These are phyloP conservation scores for Rhizoclosmatium sp. DNA, from an alignment of 192 early-diverging fungal genomes.

Conservation along the genomic window DNA sequence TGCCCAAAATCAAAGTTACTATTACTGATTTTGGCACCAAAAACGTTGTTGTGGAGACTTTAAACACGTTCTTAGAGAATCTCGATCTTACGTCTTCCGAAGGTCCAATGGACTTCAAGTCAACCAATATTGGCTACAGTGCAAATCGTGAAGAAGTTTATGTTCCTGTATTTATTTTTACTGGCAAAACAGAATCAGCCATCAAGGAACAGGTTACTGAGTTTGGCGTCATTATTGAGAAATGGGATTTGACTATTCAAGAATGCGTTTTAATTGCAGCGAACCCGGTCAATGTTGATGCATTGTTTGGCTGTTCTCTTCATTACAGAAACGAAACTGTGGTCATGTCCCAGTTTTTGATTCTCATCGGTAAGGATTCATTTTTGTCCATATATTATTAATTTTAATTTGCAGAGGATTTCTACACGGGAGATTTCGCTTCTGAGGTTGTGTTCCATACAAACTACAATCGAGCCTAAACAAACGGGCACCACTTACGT, in stretches of 20 bases:
- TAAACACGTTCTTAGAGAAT: conserved; percentile 11
- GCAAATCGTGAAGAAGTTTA: not conserved
- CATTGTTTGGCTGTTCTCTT: conserved; percentile 1
- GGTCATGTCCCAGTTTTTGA: conserved; percentile 8
- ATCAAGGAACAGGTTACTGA: not conserved
- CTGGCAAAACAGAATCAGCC: not conserved
- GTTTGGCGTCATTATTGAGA: conserved; percentile 9
- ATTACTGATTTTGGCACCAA: conserved; percentile 14
- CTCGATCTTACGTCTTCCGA: not conserved
- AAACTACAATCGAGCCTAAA: too few relatives aligned
- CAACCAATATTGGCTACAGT: not conserved
- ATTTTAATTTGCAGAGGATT: conserved; percentile 10
- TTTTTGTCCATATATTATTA: not conserved
- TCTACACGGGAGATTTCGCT: conserved; percentile 16
- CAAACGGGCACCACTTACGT: too few relatives aligned
- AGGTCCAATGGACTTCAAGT: not conserved
- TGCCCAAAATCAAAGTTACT: conserved; percentile 17
- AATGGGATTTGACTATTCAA: not conserved
- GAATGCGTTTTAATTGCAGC: conserved; percentile 28
- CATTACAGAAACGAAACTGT: not conserved
- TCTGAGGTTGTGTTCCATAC: conserved; percentile 25
- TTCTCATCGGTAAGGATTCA: conserved; percentile 11
- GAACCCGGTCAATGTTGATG: not conserved
- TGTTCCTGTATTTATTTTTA: conserved; percentile 33
- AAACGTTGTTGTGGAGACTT: conserved; percentile 13